Evolutionary conservation across 2,329 filamentous ascomycete genomes (phyloP), one percentile per base, ranked within the genome.

Genomic region (Fusarium sp.): DNA sequence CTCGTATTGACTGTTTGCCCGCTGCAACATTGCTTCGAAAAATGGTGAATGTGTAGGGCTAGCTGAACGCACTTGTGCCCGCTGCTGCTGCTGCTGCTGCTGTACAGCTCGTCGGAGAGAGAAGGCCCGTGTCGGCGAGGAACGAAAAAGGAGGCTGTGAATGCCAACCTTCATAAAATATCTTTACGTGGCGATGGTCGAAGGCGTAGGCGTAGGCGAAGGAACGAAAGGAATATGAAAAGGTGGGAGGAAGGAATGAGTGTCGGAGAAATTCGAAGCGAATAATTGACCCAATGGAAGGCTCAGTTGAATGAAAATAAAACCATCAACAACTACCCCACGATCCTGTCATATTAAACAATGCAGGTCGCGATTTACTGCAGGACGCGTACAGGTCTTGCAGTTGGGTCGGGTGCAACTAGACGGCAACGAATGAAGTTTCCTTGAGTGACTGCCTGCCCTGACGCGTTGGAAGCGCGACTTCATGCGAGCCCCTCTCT

Each of bases 131-230:
- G 77, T 73, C 75, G 78, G 77, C 76, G 80, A 81, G 79, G 78
- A 78, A 77, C 79, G 75, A 55, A 76, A 52, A 38, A 72, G 59
- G 31, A 80, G 74, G 63, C 71, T 69, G 57, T 67, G 52, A 54
- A 77, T 74, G 68, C 75, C 77, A 72, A 72, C 68, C 74, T 64
- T 78, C 80, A 82, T 82, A 77, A 76, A 81, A 74, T 55, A 44
- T 57, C 17, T 13, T 38, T 50, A 28, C 26, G 50, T 58, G 58
- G 39, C 38, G 49, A 26, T 51, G 22, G 39, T 17, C 36, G n/a
- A 33, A 61, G 44, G 18, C 17, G 28, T 31, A 61, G 44, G 18
- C 17, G 28, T 31, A 31, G 28, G 11, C 9, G 28, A 31, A 15
- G 49, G 38, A 43, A 55, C 48, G 34, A 14, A 34, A 34, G 22